Evolutionary conservation across 2,329 filamentous ascomycete genomes (phyloP), one percentile per base, ranked within the genome.

Genomic region (Aspergillus brasiliensis): DNA sequence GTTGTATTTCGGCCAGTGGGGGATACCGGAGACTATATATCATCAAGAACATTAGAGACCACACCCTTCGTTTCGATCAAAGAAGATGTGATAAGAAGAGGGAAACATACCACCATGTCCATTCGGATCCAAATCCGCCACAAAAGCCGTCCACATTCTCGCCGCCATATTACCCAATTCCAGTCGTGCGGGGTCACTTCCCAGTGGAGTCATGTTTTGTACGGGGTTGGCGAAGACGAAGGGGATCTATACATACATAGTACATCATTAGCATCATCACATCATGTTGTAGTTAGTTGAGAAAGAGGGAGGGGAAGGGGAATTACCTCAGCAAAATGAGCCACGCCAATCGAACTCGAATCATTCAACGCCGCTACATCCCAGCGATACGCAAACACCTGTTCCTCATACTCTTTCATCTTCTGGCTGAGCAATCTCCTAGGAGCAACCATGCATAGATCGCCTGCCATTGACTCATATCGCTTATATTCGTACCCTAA

Each of bases 131-230:
- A 73, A 47, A 53, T 70, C 64, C 21, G 62, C 54, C 34, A 67
- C 71, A 51, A 73, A 73, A 3, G 71, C 71, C 8, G 70, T 69
- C 71, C 71, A 73, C 70, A 73, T 73, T 4, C 65, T 62, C n/a
- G 71, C 71, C 0, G 67, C 70, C 59, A 72, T 57, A 44, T 73
- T 67, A 7, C 64, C 71, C 13, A 73, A 61, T 8, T 67, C 62
- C 6, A 73, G 49, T 4, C 70, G 68, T 3, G 56, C 57, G 28
- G 67, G 68, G 19, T 71, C 68, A 25, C 59, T 59, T 23, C 69
- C 70, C 2, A 73, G 55, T 3, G 64, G 40, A 2, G 71, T 73
- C n/a, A 73, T 65, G 11, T 61, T 64, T 13, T 73, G 71, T 11
- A 66, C 64, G 1, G 71, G 70, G 21, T 73, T 73, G 25, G 71